Base-by-base conservation (phyloP, 2,329 filamentous ascomycete species). In the Fusarium sp. region DNA sequence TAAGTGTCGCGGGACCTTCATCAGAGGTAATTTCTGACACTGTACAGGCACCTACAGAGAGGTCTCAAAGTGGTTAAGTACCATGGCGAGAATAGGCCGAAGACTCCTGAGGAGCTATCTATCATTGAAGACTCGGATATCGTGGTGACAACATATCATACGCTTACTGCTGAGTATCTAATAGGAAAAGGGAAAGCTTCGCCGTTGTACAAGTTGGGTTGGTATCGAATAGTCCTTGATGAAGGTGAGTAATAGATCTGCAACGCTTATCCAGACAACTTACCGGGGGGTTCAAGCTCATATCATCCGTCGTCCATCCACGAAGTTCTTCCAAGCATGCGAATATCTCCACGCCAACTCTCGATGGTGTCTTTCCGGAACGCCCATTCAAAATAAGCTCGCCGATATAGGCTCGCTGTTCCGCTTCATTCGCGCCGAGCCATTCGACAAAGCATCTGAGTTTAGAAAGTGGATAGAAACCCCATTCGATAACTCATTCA, bases 361-460 rank as follows among this genome's bases (percentile, higher is more conserved):
- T 0, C 81, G 87, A 8, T 89, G 87, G 87, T 88, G 86, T 61
- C 75, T 88, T 1, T 85, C 85, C 0, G 86, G 86, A 0, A 88
- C 87, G 0, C 87, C 87, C 0, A 84, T 89, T 12, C 87, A 89
- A 65, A 89, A 89, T 69, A 80, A 79, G 3, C 78, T 89, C 0
- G 83, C 85, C 5, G 87, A 89, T 22, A 80, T 89, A 3, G 68
- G 63, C 7, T 72, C 75, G 0, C 52, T 77, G 0, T 61, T 68
- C 22, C 46, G 42, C 2, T 77, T 77, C 15, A 64, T 77, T 0
- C 56, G 57, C 2, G 35, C 49, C 4, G 27, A 58, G 17, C 35
- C 62, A 22, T 42, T 70, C n/a, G 45, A 33, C 8, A 54, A 58
- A 0, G 55, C 25, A 2, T 55, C 62, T 0, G 53, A 72, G 0